phyloP scores from a whole-genome alignment of 768 basidiomycete species.

The Mycena epipterygia region DNA sequence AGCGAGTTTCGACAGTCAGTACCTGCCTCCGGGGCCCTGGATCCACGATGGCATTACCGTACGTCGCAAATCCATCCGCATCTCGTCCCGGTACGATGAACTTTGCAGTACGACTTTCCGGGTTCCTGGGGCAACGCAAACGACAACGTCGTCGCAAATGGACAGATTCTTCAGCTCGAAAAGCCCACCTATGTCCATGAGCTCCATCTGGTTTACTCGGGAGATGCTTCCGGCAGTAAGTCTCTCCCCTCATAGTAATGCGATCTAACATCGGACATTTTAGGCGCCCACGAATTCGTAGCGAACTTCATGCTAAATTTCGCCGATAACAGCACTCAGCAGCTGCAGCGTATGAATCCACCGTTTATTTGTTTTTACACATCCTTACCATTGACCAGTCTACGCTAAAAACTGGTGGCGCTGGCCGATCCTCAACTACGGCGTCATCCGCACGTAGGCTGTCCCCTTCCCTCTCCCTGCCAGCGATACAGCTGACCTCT shows the following conservation, averaged over 20 bases:
- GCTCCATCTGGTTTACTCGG: slow-evolving; percentile 62
- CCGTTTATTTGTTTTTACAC: neutral
- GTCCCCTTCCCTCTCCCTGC: neutral
- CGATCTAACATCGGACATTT: neutral
- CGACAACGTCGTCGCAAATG: slow-evolving; percentile 61
- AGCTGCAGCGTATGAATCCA: slow-evolving; percentile 6
- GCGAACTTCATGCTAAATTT: slow-evolving; percentile 22
- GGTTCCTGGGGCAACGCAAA: slow-evolving; percentile 20
- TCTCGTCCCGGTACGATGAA: no score
- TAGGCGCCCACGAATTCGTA: slow-evolving; percentile 24
- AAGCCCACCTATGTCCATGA: slow-evolving; percentile 55
- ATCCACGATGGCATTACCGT: slow-evolving; percentile 26
- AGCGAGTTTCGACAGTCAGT: slow-evolving; percentile 31
- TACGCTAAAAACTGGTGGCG: slow-evolving; percentile 32
- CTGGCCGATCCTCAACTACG: slow-evolving; percentile 29
- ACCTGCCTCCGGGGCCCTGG: slow-evolving; percentile 18
- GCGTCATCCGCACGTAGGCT: slow-evolving; percentile 23
- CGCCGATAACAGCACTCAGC: slow-evolving; percentile 25
- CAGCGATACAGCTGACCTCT: neutral
- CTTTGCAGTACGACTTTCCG: slow-evolving; percentile 18
- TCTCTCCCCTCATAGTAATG: neutral
- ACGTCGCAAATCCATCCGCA: neutral
- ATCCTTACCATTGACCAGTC: neutral
- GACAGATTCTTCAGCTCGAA: slow-evolving; percentile 54
- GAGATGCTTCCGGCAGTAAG: slow-evolving; percentile 54